Percentiles rank a stretch among this genome's conserved stretches.
Conservation (phyloP, 208 protist species). For the Leishmania amazonensis region DNA sequence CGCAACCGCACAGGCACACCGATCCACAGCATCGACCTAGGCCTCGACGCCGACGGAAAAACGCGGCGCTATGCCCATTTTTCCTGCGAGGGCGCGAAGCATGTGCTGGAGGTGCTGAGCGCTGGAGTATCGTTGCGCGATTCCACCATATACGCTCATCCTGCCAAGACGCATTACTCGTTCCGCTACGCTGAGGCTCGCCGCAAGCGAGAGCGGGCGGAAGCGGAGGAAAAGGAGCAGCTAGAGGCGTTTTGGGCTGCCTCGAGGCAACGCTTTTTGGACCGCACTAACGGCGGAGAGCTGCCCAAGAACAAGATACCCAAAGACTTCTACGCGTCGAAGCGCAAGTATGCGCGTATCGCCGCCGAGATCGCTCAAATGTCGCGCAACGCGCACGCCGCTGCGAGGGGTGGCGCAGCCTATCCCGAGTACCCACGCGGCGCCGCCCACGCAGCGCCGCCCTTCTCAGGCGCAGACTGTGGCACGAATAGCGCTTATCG, state of each 20-base stretch:
- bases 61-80: conserved; percentile 83
- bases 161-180: conserved; percentile 71
- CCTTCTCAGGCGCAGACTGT: neutral
- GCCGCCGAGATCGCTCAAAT: conserved; percentile 68
- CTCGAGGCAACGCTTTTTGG: conserved; percentile 40
- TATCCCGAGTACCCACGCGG: conserved; percentile 2
- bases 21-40: conserved; percentile 87
- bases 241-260: conserved; percentile 39
- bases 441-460: conserved; percentile 1
- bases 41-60: conserved; percentile 53
- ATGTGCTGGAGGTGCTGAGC: conserved; percentile 70
- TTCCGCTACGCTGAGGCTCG: conserved; percentile 70
- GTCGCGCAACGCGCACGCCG: conserved; percentile 33
- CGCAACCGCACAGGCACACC: conserved; percentile 77
- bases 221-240: conserved; percentile 48
- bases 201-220: conserved; percentile 70
- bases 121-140: conserved; percentile 44
- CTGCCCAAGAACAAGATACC: conserved; percentile 42
- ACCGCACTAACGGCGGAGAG: conserved; percentile 55
- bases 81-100: conserved; percentile 82
- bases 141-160: conserved; percentile 43
- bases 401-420: neutral
- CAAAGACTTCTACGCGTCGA: conserved; percentile 63
- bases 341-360: conserved; percentile 60
- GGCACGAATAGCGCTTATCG: neutral